Evolutionary conservation across 1,284 basidiomycete species (phyloP).

Genomic region (Cutaneotrichosporon spelunceum): DNA sequence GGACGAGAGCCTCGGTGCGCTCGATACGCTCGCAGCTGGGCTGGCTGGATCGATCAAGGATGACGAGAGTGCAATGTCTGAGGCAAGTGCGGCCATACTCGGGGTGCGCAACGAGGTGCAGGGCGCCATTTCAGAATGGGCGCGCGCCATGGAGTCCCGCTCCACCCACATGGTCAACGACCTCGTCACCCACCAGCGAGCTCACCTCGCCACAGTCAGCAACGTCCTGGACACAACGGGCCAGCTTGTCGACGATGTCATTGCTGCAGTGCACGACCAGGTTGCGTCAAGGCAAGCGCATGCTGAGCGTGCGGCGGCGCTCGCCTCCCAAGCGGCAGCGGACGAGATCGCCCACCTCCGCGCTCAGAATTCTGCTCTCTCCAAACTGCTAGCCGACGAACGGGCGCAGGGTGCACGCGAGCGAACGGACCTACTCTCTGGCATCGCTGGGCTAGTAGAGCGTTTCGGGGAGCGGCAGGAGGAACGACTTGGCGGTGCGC

Average conservation of each 20-base stretch:
- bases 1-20: slow-evolving; percentile 56
- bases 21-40: slow-evolving; percentile 62
- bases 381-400: slow-evolving; percentile 64
- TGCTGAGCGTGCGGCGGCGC: slow-evolving; percentile 56
- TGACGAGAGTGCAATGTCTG: slow-evolving; percentile 57
- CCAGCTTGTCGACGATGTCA: slow-evolving; percentile 60
- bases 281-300: slow-evolving; percentile 59
- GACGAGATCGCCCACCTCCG: slow-evolving; percentile 65
- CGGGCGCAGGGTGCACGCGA: slow-evolving; percentile 63
- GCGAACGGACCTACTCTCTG: slow-evolving; percentile 67
- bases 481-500: slow-evolving; percentile 61
- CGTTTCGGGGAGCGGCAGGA: slow-evolving; percentile 70
- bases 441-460: slow-evolving; percentile 66
- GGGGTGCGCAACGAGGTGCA: slow-evolving; percentile 40
- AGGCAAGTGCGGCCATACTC: slow-evolving; percentile 36
- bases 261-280: slow-evolving; percentile 61
- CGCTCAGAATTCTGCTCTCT: slow-evolving; percentile 68
- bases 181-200: slow-evolving; percentile 43
- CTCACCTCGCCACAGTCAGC: slow-evolving; percentile 46
- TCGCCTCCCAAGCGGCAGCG: slow-evolving; percentile 58
- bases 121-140: slow-evolving; percentile 43
- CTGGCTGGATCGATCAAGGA: slow-evolving; percentile 61
- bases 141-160: slow-evolving; percentile 30
- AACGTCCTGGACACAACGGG: slow-evolving; percentile 45
- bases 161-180: slow-evolving; percentile 41